These are phyloP conservation scores for Aurantiochytrium sp. DNA, from an alignment of 108 stramenopile species.

Conservation along the genomic window DNA sequence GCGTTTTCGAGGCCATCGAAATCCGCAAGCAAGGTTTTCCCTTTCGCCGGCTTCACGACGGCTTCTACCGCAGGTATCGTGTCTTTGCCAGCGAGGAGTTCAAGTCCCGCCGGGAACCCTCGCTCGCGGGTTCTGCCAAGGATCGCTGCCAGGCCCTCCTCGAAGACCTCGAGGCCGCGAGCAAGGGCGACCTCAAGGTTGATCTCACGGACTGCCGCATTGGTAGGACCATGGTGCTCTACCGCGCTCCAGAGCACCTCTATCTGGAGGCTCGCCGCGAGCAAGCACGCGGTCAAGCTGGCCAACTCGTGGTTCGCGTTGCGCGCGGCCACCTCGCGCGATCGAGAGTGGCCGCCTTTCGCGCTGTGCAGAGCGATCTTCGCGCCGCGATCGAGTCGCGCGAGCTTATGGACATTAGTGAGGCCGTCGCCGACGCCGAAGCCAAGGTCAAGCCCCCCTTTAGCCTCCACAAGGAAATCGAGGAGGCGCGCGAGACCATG, in stretches of 20 bases:
- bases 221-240: constrained; percentile 32
- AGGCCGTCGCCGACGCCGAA: background rate
- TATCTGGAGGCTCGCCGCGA: background rate
- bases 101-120: background rate
- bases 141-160: background rate
- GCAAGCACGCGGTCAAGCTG: background rate
- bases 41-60: constrained; percentile 35
- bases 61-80: constrained; percentile 41
- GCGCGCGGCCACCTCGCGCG: background rate
- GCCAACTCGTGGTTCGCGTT: background rate
- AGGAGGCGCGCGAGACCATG: background rate
- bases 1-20: constrained; percentile 53
- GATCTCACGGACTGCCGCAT: background rate
- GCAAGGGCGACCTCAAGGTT: background rate
- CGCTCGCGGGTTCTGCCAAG: background rate
- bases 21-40: constrained; percentile 53
- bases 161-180: background rate
- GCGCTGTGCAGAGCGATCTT: background rate
- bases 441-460: background rate
- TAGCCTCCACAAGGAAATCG: background rate
- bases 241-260: constrained; percentile 14
- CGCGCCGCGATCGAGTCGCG: background rate
- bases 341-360: background rate
- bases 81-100: background rate
- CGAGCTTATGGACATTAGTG: background rate